Evolutionary conservation across 2,329 filamentous ascomycete species (phyloP).

Genomic region (Stylonectria norvegica): DNA sequence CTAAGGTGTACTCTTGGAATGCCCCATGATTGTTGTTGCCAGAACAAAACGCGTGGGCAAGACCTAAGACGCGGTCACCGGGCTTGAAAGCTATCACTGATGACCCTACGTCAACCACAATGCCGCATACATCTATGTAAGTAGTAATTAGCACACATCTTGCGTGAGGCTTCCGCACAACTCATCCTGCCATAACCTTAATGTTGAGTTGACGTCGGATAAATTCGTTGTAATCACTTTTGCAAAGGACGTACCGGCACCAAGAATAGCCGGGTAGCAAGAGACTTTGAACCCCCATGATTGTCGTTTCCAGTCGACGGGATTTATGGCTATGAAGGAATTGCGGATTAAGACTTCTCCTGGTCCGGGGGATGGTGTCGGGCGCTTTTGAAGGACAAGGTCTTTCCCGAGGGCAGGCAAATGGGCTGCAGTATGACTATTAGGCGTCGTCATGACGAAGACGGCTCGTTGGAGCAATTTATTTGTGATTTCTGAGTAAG

Average conservation of each 20-base stretch:
- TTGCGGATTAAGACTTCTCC: conserved; percentile 2
- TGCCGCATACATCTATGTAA: conserved; percentile 1
- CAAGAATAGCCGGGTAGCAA: conserved; percentile 1
- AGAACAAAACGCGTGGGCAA: conserved; percentile 1
- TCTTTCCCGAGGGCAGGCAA: not conserved
- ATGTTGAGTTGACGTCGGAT: too few species aligned
- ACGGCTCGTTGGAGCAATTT: too few species aligned
- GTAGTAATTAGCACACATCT: not conserved
- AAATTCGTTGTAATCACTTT: too few species aligned
- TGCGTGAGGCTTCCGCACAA: not conserved
- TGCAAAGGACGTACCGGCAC: conserved; percentile 3
- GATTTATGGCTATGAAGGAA: conserved; percentile 1
- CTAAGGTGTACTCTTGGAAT: conserved; percentile 1
- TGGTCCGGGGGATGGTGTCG: not conserved
- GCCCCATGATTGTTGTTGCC: conserved; percentile 4
- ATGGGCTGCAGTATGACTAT: not conserved
- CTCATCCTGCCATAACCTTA: too few species aligned
- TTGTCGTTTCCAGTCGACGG: conserved; percentile 4
- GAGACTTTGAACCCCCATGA: not conserved
- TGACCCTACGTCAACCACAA: not conserved
- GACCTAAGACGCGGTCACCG: conserved; percentile 1
- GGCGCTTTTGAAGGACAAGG: conserved; percentile 1
- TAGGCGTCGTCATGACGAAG: not conserved
- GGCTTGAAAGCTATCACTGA: not conserved
- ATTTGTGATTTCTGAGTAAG: too few species aligned